A percentile compares a stretch with the other conserved stretches of the same genome.
Conservation (phyloP, 805 yeast species). For the Schwanniomyces occidentalis region DNA sequence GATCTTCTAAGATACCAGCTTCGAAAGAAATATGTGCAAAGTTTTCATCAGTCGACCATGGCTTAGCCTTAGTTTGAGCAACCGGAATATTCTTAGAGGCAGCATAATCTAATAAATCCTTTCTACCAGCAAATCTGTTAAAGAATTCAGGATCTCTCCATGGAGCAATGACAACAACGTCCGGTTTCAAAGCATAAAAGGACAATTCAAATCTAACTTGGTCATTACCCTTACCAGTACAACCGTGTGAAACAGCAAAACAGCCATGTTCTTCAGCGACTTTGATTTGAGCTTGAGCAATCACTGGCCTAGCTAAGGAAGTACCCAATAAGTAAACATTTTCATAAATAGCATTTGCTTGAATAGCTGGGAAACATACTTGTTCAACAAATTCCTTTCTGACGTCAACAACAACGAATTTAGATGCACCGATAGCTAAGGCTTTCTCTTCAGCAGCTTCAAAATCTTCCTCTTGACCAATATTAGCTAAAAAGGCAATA, state of each 20-base stretch:
- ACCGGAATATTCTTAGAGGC: slow-evolving; percentile 91
- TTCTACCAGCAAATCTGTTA: slow-evolving; percentile 97
- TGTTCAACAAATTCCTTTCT: slow-evolving; percentile 93
- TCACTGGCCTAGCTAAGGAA: slow-evolving; percentile 97
- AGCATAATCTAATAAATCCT: slow-evolving; percentile 92
- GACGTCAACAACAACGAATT: slow-evolving; percentile 91
- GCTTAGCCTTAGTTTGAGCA: slow-evolving; percentile 96
- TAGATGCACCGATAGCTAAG: slow-evolving; percentile 93
- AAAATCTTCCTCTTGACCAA: slow-evolving; percentile 99
- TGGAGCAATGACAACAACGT: slow-evolving; percentile 95
- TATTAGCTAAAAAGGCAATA: slow-evolving; percentile 96
- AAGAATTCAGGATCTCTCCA: slow-evolving; percentile 98
- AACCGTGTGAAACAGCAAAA: slow-evolving; percentile 98
- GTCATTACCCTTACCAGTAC: slow-evolving; percentile 99
- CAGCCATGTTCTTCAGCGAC: slow-evolving; percentile 98
- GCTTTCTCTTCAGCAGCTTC: slow-evolving; percentile 97
- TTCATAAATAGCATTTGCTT: slow-evolving; percentile 96
- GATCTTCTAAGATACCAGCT: slow-evolving; percentile 99
- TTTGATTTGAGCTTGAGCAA: slow-evolving; percentile 96
- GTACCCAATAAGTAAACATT: slow-evolving; percentile 96
- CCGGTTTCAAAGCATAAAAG: slow-evolving; percentile 97
- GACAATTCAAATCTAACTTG: slow-evolving; percentile 97
- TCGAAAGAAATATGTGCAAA: slow-evolving; percentile 98
- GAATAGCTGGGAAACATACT: slow-evolving; percentile 94
- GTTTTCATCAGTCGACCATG: slow-evolving; percentile 99